Evolutionary conservation across 2,329 filamentous ascomycete species (phyloP), one percentile per base, ranked within the genome.

Genomic region (Aspergillus sp.): DNA sequence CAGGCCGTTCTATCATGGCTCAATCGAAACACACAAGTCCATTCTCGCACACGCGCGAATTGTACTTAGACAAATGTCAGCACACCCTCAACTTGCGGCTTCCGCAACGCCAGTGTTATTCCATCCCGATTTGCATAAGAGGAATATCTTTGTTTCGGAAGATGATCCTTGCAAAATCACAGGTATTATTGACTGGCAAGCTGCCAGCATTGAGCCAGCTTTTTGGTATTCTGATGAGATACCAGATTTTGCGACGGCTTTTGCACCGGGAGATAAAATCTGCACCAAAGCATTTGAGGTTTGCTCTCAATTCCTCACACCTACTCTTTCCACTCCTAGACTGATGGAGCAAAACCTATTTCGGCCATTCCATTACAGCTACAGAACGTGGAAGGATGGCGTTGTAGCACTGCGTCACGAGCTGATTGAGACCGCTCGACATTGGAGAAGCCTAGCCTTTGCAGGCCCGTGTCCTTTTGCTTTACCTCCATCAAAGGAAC

Each of bases 111-210:
- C 64, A 32, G 56, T 61, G 3, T 50, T 73, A 2, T 64, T 68
- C 44, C 68, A 73, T 46, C 62, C 64, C 9, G 68, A 73, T 53
- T 48, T 72, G 35, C 61, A 71, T 50, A 67, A 64, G 57, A 57
- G 65, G 48, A 73, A 72, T 51, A 68, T 73, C 27, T 72, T 70
- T 48, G 62, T 73, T 41, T 68, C 63, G 5, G 57, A 65, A 42
- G 59, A 66, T 6, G 58, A 72, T 44, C 64, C 69, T 9, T 61
- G 61, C 28, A 45, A 58, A 19, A 55, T 73, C 4, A 64, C 67
- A 4, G 60, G 57, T 8, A 65, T 73, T 10, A 68, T 73, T 10
- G 69, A 73, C 50, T 73, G 66, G 69, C 68, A 73, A 53, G 65
- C 62, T 1, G 51, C 60, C 38, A 65, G 61, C 51, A 60, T 72